Conservation (phyloP, 805 yeast species). For the Candida boidinii region DNA sequence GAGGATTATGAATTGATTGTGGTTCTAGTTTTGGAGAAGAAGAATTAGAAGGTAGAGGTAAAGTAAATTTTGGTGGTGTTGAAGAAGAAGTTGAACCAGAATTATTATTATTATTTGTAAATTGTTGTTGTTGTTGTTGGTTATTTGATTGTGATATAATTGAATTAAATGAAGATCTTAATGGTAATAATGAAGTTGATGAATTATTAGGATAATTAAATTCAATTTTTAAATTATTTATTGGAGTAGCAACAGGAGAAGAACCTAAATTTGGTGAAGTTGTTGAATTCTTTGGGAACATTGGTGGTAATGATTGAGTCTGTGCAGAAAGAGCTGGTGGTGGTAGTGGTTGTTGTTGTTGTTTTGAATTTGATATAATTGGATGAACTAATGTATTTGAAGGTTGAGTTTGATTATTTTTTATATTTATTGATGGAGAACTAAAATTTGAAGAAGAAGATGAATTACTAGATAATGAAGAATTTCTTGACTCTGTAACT, state of each 20-base stretch:
- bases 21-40: neutral
- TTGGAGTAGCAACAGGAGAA: too few species aligned
- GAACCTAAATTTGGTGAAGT: too few species aligned
- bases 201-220: too few species aligned
- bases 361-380: too few species aligned
- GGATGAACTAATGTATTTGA: neutral
- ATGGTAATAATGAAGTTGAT: neutral
- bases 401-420: too few species aligned
- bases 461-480: too few species aligned
- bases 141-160: neutral
- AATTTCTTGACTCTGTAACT: too few species aligned
- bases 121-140: conserved; percentile 1
- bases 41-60: conserved; percentile 12
- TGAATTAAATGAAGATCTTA: neutral
- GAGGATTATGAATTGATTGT: conserved; percentile 1
- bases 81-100: conserved; percentile 16
- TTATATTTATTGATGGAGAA: too few species aligned
- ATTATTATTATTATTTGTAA: conserved; percentile 1
- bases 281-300: neutral
- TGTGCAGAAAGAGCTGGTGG: conserved; percentile 5
- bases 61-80: conserved; percentile 11
- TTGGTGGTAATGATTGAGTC: too few species aligned
- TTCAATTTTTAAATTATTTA: too few species aligned
- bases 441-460: too few species aligned
- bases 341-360: conserved; percentile 5